Percentiles rank a stretch among this genome's conserved stretches.
Conservation (phyloP, 345 rosid species). For the Salix exigua region DNA sequence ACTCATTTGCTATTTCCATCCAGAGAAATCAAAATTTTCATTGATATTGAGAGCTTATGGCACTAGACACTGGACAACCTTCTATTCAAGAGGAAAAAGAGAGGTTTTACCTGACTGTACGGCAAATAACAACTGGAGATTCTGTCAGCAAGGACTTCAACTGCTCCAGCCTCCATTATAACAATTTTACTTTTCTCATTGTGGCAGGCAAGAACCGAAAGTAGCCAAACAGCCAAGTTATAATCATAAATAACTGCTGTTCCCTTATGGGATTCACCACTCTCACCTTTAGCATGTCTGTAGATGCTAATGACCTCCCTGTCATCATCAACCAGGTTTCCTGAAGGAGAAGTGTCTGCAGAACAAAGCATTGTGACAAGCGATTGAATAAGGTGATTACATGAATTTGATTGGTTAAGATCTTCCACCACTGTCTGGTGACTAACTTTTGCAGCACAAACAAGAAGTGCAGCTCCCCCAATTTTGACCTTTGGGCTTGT, state of each 20-base stretch:
- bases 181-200: slow-evolving; percentile 70
- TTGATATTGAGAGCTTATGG: neutral
- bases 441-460: slow-evolving; percentile 88
- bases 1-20: neutral
- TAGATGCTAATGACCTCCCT: slow-evolving; percentile 58
- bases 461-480: slow-evolving; percentile 91
- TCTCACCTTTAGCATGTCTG: slow-evolving; percentile 49
- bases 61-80: neutral
- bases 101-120: slow-evolving; percentile 59
- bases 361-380: slow-evolving; percentile 67
- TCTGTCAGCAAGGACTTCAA: slow-evolving; percentile 82
- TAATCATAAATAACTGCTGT: slow-evolving; percentile 61
- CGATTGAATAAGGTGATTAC: slow-evolving; percentile 61
- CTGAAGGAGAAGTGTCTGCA: slow-evolving; percentile 41
- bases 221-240: slow-evolving; percentile 84
- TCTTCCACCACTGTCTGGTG: slow-evolving; percentile 78
- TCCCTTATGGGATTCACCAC: slow-evolving; percentile 42
- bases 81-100: slow-evolving; percentile 8
- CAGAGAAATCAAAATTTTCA: neutral
- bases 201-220: slow-evolving; percentile 86
- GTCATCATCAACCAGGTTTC: slow-evolving; percentile 44
- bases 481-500: slow-evolving; percentile 66
- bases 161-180: slow-evolving; percentile 88
- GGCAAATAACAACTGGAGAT: slow-evolving; percentile 54
- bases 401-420: slow-evolving; percentile 70